Conservation (phyloP, 768 basidiomycete species). For the Suillus subluteus region DNA sequence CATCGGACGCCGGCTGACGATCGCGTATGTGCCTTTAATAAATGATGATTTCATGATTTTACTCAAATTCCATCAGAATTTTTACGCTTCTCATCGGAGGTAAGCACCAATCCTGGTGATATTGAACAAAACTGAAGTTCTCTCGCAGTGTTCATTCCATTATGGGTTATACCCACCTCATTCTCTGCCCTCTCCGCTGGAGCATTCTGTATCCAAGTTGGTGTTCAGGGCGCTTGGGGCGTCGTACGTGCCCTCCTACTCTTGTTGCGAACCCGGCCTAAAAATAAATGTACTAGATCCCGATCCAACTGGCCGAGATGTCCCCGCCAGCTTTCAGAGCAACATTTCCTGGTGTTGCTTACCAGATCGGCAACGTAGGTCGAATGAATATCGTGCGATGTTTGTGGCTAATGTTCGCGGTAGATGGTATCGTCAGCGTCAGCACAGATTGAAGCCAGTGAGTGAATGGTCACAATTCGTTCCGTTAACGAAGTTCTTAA, state of each 20-base stretch:
- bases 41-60: neutral
- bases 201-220: constrained; percentile 86
- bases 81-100: constrained; percentile 60
- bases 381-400: neutral
- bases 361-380: constrained; percentile 74
- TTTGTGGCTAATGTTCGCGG: constrained; percentile 2
- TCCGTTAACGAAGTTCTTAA: neutral
- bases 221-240: constrained; percentile 92
- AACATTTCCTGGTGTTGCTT: constrained; percentile 84
- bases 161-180: constrained; percentile 80
- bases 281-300: constrained; percentile 43
- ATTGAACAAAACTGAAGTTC: constrained; percentile 4
- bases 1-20: constrained; percentile 82
- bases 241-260: constrained; percentile 53
- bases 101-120: neutral
- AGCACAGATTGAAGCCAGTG: constrained; percentile 79
- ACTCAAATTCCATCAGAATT: constrained; percentile 37
- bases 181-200: constrained; percentile 78
- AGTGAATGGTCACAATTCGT: constrained; percentile 22
- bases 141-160: constrained; percentile 57
- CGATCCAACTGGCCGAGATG: constrained; percentile 82
- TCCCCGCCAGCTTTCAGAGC: constrained; percentile 89
- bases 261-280: neutral
- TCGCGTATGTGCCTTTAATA: constrained; percentile 41
- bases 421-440: constrained; percentile 73